A percentile compares a stretch with the other conserved stretches of the same genome.
These are phyloP conservation scores for Neoarthrinium moseri DNA, from an alignment of 2,329 filamentous ascomycete species.

Conservation along the genomic window DNA sequence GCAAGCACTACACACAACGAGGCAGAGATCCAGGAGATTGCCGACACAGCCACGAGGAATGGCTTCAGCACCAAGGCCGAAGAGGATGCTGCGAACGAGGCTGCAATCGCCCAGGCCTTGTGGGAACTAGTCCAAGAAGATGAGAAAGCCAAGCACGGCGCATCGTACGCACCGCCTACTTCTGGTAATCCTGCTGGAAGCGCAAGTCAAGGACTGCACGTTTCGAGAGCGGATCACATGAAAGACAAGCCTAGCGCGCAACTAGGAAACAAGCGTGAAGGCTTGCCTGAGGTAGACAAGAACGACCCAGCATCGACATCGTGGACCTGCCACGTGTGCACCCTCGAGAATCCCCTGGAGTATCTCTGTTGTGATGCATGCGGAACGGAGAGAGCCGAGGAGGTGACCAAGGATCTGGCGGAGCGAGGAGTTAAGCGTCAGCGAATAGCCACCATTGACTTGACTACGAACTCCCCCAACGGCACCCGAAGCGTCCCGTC, in stretches of 20 bases:
- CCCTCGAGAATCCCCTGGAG: slow-evolving; percentile 51
- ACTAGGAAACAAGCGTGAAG: too few relatives aligned
- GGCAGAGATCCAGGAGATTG: slow-evolving; percentile 63
- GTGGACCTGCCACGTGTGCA: slow-evolving; percentile 58
- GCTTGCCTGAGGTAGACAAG: too few relatives aligned
- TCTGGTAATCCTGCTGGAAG: slow-evolving; percentile 50
- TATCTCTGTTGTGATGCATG: slow-evolving; percentile 59
- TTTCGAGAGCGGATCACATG: not conserved
- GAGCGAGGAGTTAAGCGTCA: slow-evolving; percentile 17
- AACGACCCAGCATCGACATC: slow-evolving; percentile 15
- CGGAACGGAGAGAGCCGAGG: slow-evolving; percentile 38
- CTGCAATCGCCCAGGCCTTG: slow-evolving; percentile 80
- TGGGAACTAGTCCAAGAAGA: slow-evolving; percentile 88
- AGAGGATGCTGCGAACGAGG: slow-evolving; percentile 85
- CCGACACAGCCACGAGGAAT: slow-evolving; percentile 62
- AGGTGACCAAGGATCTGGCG: slow-evolving; percentile 20
- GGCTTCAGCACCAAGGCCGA: slow-evolving; percentile 83
- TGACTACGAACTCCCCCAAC: slow-evolving; percentile 14
- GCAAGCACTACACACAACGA: slow-evolving; percentile 68
- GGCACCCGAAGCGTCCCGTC: slow-evolving; percentile 2
- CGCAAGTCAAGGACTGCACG: slow-evolving; percentile 29
- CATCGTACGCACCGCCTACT: slow-evolving; percentile 48
- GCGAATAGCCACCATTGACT: slow-evolving; percentile 20
- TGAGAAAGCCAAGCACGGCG: slow-evolving; percentile 54
- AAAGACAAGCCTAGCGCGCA: too few relatives aligned